Evolutionary conservation across 768 basidiomycete species (phyloP), one percentile per base, ranked within the genome.

Genomic region (Mycena venus): DNA sequence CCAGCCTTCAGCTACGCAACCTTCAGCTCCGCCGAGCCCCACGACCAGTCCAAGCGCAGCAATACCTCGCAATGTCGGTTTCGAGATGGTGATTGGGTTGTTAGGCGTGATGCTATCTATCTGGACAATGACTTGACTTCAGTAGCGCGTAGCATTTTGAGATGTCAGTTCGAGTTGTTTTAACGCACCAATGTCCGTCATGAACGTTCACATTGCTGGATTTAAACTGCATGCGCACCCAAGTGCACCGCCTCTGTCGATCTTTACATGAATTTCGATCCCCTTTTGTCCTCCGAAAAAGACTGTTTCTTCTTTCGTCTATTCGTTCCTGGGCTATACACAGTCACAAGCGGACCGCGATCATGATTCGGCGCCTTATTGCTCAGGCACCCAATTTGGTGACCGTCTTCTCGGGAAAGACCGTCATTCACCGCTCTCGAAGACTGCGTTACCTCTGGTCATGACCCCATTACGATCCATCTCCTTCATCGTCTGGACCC

Each of bases 391-490:
- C n/a, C 21, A 38, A 66, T 47, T 42, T n/a, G 49, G 44, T 34
- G 25, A 61, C 42, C 25, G 4, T 9, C 60, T 42, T 11, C 19
- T 12, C 14, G 36, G 36, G 36, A 38, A 7, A 38, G 36, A 38
- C 36, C 36, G 36, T 12, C 42, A 44, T 4, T 44, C 42, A 17
- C 4, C 12, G 19, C 17, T 4, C 66, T 58, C 53, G 31, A 25
- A 31, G 38, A 49, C 27, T 10, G n/a, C 38, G 14, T 23, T 21
- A 12, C 25, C 51, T 51, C 60, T 47, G 4, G 12, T 21, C 25
- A 72, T 73, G 72, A 44, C 60, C 23, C 49, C n/a, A 49, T 58
- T 34, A 64, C 66, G 67, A 58, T 36, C 40, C 34, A 17, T 73
- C 3, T 55, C 53, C 23, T 19, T 73, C 21, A 27, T 63, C 25